Evolutionary conservation across 2,329 filamentous ascomycete genomes (phyloP), one percentile per base, ranked within the genome.

Genomic region (Neofusicoccum ribis): DNA sequence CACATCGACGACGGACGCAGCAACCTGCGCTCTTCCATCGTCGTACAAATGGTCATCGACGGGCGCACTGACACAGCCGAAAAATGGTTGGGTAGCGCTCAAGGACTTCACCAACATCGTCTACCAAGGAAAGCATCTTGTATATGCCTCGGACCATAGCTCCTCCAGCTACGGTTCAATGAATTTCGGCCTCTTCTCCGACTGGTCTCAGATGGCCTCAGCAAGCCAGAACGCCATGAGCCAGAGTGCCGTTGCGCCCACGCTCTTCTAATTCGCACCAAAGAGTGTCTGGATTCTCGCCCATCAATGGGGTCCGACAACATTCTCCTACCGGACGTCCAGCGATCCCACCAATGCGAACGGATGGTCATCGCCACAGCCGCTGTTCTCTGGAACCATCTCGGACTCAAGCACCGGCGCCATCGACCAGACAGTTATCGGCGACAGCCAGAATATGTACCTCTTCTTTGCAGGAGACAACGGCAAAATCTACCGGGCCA

Each of bases 391-490:
- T 0, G 86, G 87, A 12, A 80, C 72, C 20, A 85, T 89, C 69
- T 72, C 79, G 0, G 80, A 71, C 64, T 83, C 83, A 8, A 72
- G 74, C 74, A 87, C 83, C 0, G 86, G 85, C 0, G 72, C 79
- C 11, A 89, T 90, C 67, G 87, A 90, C 73, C 86, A 88, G 76
- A 85, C 86, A 0, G 68, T 89, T 64, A 89, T 90, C 68, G 86
- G 85, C 46, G 88, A 90, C 73, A 76, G 75, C 71, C 75, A 72
- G 6, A 83, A 84, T 76, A 89, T 89, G 85, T 89, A 89, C 69
- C 78, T 90, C 4, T 90, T 90, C 83, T 90, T 89, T 69, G 81
- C 82, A 0, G 88, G 86, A 7, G 88, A 90, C 76, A 88, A 90
- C 68, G 88, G 88, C 73, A 84, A 83, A 51, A 87, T 90, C 71